Conservation (phyloP, 768 basidiomycete species). For the Kwoniella bestiolae region DNA sequence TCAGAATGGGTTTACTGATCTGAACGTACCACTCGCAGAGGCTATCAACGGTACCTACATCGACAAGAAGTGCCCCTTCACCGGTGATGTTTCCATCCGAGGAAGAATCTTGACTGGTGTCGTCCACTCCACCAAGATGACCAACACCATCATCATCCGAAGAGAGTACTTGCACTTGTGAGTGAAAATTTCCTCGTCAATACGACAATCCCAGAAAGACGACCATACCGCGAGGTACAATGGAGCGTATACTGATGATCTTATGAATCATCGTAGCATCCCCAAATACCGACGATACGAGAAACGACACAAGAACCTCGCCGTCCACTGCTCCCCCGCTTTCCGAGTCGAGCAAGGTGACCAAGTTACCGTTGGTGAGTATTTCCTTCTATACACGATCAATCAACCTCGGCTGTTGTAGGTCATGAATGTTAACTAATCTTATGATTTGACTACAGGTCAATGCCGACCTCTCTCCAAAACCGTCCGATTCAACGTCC, state of each 20-base stretch:
- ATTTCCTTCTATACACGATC: constrained; percentile 49
- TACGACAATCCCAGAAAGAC: no score
- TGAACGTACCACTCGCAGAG: constrained; percentile 60
- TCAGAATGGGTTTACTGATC: not conserved
- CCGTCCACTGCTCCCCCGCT: constrained; percentile 94
- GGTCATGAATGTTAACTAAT: no score
- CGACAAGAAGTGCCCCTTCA: constrained; percentile 99
- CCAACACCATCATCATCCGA: constrained; percentile 95
- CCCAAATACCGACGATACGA: constrained; percentile 99
- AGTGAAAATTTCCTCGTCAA: constrained; percentile 11
- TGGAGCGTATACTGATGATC: constrained; percentile 42
- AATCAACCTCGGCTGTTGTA: not conserved
- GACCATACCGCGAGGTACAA: not conserved
- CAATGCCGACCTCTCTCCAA: constrained; percentile 99
- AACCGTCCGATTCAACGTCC: constrained; percentile 98
- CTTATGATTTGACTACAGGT: constrained; percentile 62
- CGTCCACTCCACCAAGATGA: constrained; percentile 99
- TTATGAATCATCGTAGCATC: constrained; percentile 86
- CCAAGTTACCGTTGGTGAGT: constrained; percentile 80
- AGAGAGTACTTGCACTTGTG: constrained; percentile 60
- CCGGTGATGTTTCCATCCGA: constrained; percentile 93
- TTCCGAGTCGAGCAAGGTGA: constrained; percentile 98
- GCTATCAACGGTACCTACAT: constrained; percentile 96
- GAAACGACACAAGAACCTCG: constrained; percentile 90
- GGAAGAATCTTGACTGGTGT: constrained; percentile 98